Evolutionary conservation across 1,139 yeast genomes (phyloP).

Genomic region (Williopsis jadinii): DNA sequence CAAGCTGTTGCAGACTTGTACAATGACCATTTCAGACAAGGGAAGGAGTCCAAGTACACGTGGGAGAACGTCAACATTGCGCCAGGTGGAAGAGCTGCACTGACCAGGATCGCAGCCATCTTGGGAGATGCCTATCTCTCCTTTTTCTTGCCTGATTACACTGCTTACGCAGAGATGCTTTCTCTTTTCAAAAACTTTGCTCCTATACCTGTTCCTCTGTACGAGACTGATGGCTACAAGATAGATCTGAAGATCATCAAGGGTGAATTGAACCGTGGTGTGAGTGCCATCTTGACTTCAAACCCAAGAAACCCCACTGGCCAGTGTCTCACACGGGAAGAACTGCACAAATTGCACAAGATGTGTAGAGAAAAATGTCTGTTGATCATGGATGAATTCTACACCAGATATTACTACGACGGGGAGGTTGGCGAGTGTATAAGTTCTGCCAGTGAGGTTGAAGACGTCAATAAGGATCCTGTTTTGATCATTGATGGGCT

Average conservation of each 20-base stretch:
- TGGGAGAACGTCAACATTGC: constrained; percentile 62
- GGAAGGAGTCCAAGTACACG: constrained; percentile 47
- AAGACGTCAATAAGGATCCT: constrained; percentile 56
- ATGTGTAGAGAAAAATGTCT: constrained; percentile 51
- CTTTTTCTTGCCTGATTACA: constrained; percentile 61
- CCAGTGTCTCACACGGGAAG: constrained; percentile 44
- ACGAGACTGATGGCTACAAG: constrained; percentile 53
- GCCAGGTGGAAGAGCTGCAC: constrained; percentile 67
- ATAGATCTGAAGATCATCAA: constrained; percentile 51
- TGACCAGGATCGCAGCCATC: constrained; percentile 61
- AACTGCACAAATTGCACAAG: constrained; percentile 45
- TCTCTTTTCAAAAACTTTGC: constrained; percentile 60
- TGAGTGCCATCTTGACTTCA: constrained; percentile 51
- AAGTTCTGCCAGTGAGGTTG: constrained; percentile 47
- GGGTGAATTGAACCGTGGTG: constrained; percentile 54
- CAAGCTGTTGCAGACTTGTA: constrained; percentile 58
- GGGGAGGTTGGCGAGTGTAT: constrained; percentile 50
- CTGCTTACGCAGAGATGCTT: constrained; percentile 70
- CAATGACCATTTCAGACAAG: constrained; percentile 49
- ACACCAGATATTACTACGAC: constrained; percentile 57
- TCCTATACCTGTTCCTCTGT: constrained; percentile 61
- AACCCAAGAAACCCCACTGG: constrained; percentile 70
- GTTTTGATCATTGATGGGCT: constrained; percentile 59
- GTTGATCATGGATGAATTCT: constrained; percentile 63
- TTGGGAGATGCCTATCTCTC: constrained; percentile 55